Base-by-base conservation (phyloP, 805 yeast species). In the Tetrapisispora phaffii region DNA sequence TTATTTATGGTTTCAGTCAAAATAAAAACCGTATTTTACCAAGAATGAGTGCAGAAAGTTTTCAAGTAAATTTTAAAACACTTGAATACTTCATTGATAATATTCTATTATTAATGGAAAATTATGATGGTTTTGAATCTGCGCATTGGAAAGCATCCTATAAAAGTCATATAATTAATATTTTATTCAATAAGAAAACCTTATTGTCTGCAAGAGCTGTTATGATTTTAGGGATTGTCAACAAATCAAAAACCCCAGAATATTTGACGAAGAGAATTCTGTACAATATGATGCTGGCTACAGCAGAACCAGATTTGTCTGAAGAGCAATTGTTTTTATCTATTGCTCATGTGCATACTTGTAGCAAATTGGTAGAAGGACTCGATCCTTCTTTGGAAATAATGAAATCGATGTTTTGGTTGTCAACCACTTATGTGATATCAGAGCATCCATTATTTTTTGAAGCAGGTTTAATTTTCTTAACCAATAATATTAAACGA, bases 1-100 rank as follows among this genome's bases (percentile, higher is more conserved):
- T 80, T 72, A 62, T 83, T 41, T 82, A 82, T 63, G 88, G 88
- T 0, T 66, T 80, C 48, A 77, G 76, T 3, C 73, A 82, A 57
- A 76, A 72, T 20, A 70, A 63, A 22, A 60, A 69, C 22, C 65
- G 67, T 39, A 54, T 59, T 16, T 49, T 63, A 28, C 51, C 57
- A 26, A 48, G 56, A 17, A 56, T 61, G 8, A 68, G 59, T 33
- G 54, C 66, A 1, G 55, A 66, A 7, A 62, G 65, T 33, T 61
- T 68, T 48, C 48, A 63, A 4, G 55, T 59, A 12, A 66, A 67
- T 50, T 59, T 67, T 34, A 59, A 56, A 16, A 58, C 68, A 16
- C 71, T 82, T 54, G 83, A 82, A 44, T 67, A 74, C 7, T 70
- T 82, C 28, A 78, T 83, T 49, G 77, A 74, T 22, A 60, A 69